Evolutionary conservation across 1,284 basidiomycete species (phyloP).

Genomic region (Ganoderma multipileum): DNA sequence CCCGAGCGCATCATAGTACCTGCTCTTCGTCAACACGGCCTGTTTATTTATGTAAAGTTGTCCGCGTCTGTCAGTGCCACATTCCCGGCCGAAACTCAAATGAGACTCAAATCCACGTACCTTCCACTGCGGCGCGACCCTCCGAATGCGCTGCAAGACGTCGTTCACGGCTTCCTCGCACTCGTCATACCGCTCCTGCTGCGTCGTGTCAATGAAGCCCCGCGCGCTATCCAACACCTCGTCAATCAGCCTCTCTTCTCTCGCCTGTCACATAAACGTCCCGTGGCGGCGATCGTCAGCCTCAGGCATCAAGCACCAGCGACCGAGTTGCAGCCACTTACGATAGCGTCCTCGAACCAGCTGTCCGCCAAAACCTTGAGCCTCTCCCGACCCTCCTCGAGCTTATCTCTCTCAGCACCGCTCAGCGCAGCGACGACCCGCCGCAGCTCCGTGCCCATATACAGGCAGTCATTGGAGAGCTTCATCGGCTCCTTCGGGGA

Average conservation of each 20-base stretch:
- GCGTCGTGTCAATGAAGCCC: conserved; percentile 76
- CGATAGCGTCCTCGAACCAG: conserved; percentile 73
- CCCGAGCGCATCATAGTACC: conserved; percentile 78
- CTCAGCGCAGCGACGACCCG: conserved; percentile 42
- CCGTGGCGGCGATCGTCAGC: neutral
- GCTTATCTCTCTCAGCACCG: conserved; percentile 47
- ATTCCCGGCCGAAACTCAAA: neutral
- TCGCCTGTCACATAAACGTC: conserved; percentile 40
- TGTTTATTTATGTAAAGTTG: neutral
- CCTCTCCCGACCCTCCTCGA: conserved; percentile 56
- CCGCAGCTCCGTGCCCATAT: conserved; percentile 61
- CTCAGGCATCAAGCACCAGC: neutral
- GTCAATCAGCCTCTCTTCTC: conserved; percentile 51
- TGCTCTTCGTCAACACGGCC: conserved; percentile 66
- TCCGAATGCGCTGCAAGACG: conserved; percentile 72
- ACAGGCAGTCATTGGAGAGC: conserved; percentile 88
- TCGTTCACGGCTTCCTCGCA: conserved; percentile 79
- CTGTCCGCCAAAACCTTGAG: conserved; percentile 64
- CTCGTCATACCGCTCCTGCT: conserved; percentile 80
- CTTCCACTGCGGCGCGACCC: conserved; percentile 75
- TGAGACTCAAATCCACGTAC: conserved; percentile 47
- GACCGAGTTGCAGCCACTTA: conserved; percentile 44
- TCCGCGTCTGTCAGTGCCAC: no score
- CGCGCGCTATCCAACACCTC: conserved; percentile 66
- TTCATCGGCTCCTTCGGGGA: conserved; percentile 74